These are phyloP conservation scores for Ophiostoma sp. DNA, from an alignment of 2,329 filamentous ascomycete species.

Conservation along the genomic window DNA sequence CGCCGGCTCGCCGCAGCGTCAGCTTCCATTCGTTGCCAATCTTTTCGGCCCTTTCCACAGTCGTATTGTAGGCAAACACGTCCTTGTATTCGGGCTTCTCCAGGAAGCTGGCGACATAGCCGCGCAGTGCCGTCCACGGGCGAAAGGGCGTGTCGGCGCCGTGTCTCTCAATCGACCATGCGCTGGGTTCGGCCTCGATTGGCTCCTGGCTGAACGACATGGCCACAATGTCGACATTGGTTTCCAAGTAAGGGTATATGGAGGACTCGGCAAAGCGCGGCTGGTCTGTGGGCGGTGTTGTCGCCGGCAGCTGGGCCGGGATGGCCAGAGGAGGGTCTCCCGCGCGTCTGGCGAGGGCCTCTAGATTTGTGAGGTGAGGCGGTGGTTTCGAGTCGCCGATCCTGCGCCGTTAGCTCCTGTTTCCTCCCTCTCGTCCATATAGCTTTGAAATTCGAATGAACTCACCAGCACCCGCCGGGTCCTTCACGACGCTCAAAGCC, in stretches of 20 bases:
- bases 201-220: constrained; percentile 49
- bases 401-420: constrained; percentile 34
- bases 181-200: constrained; percentile 17
- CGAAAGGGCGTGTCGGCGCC: constrained; percentile 57
- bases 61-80: constrained; percentile 52
- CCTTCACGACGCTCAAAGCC: constrained; percentile 42
- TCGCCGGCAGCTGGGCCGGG: constrained; percentile 45
- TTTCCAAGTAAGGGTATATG: constrained; percentile 33
- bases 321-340: constrained; percentile 44
- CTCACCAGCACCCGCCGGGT: constrained; percentile 43
- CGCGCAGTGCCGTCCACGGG: constrained; percentile 51
- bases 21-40: constrained; percentile 47
- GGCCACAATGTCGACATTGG: constrained; percentile 53
- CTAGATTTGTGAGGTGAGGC: constrained; percentile 32
- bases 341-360: constrained; percentile 42
- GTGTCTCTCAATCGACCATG: constrained; percentile 44
- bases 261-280: constrained; percentile 24
- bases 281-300: constrained; percentile 36
- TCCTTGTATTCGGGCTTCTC: constrained; percentile 29
- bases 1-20: constrained; percentile 41
- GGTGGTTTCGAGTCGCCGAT: constrained; percentile 46
- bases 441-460: not conserved
- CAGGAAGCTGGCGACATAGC: constrained; percentile 41
- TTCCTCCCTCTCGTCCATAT: not conserved
- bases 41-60: constrained; percentile 55